Evolutionary conservation across 768 basidiomycete species (phyloP), one percentile per base, ranked within the genome.

Genomic region (Mycena belliarum): DNA sequence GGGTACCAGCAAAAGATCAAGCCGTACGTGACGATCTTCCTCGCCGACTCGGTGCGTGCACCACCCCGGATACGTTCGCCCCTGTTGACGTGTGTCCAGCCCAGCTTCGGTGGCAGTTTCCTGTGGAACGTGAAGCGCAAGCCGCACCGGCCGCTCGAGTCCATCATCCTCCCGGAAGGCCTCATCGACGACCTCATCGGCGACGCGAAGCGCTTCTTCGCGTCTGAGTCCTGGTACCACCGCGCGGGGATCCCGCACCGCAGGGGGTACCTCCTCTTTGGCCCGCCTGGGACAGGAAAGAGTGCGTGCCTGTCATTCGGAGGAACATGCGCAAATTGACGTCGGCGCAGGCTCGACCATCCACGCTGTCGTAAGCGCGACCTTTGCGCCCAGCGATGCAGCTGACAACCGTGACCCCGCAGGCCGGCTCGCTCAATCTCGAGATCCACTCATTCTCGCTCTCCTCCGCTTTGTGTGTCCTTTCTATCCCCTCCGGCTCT

Each of bases 401-500:
- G 16, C 69, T 21, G 78, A 76, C 11, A 3, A 7, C 10, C 81
- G 50, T n/a, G n/a, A n/a, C n/a, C n/a, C 79, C 78, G 14, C 68
- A 83, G 49, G 79, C 80, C 8, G 80, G 81, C 14, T 89, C 89
- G 70, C 77, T 95, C 18, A 84, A 85, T 3, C 78, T 96, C 20
- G 91, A 95, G 70, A 93, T 96, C 53, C 95, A 92, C 65, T 74
- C 80, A 1, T 66, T 86, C 25, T 82, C 82, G 0, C 71, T 85
- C 4, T 75, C 82, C 3, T 76, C 81, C 18, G 67, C 70, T 41
- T 76, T 75, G 81, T 84, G 65, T 32, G 78, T 69, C 33, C 24
- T 11, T 45, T 41, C 29, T 38, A n/a, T 29, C 24, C 48, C 28
- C 12, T 52, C 7, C 6, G 28, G 6, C 12, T 46, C 29, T 12